Evolutionary conservation across 495 filamentous ascomycete genomes (phyloP).

Genomic region (Tirmania nivea): DNA sequence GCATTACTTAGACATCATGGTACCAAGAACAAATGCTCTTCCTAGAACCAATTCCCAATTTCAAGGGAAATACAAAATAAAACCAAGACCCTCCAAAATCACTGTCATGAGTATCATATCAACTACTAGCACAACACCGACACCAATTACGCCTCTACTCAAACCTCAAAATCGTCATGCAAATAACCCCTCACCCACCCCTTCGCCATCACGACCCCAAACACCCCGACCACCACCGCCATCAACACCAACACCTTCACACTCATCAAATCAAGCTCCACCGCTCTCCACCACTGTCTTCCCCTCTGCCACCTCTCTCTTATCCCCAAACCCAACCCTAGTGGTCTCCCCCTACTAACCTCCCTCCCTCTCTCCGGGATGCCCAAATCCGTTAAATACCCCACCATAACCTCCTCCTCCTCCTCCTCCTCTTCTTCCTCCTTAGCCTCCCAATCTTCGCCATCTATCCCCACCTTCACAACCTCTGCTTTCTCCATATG

Average conservation of each 20-base stretch:
- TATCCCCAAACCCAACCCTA: conserved; percentile 33
- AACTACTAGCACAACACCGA: conserved; percentile 23
- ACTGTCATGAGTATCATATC: conserved; percentile 24
- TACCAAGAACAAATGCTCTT: background rate
- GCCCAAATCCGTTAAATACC: conserved; percentile 43
- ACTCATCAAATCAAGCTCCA: conserved; percentile 7
- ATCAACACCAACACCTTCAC: background rate
- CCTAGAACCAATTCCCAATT: background rate
- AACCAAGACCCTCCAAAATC: background rate
- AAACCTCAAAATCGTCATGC: too few species aligned
- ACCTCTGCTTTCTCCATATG: conserved; percentile 8
- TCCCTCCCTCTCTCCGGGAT: conserved; percentile 46
- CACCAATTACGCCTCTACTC: conserved; percentile 7
- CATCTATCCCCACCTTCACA: background rate
- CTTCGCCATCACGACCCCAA: too few species aligned
- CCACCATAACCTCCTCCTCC: conserved; percentile 26
- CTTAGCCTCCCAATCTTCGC: background rate
- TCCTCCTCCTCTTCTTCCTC: conserved; percentile 19
- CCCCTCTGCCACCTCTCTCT: conserved; percentile 21
- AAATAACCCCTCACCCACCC: too few species aligned
- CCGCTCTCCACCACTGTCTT: conserved; percentile 21
- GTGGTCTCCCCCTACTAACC: conserved; percentile 35
- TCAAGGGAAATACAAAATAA: background rate
- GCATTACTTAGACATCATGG: background rate
- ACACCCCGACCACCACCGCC: background rate